phyloP scores from a whole-genome alignment of 2,329 filamentous ascomycete species.

The Amesomyces nigricolor region DNA sequence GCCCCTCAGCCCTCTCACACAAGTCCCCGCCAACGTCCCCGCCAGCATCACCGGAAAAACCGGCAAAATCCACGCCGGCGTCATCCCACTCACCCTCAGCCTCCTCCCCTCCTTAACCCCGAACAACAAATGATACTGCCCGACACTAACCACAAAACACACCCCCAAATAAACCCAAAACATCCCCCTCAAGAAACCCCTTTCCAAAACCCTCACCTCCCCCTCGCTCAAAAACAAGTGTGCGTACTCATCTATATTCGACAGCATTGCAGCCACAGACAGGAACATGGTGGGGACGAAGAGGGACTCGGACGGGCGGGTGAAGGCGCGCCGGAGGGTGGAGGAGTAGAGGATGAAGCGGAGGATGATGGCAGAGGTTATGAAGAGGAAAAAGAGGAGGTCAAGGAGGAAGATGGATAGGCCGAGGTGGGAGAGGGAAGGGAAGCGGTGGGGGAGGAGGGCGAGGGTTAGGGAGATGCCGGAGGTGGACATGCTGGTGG shows the following conservation, averaged over 20 bases:
- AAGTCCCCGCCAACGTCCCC: slow-evolving; percentile 53
- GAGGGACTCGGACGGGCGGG: slow-evolving; percentile 47
- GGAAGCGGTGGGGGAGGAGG: slow-evolving; percentile 35
- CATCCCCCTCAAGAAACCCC: slow-evolving; percentile 43
- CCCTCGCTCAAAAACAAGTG: slow-evolving; percentile 35
- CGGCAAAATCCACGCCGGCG: slow-evolving; percentile 57
- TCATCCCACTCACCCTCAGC: slow-evolving; percentile 46
- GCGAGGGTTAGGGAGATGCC: slow-evolving; percentile 29
- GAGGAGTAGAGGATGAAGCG: slow-evolving; percentile 42
- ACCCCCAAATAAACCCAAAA: slow-evolving; percentile 58
- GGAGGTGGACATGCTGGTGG: slow-evolving; percentile 28
- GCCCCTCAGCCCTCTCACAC: slow-evolving; percentile 44
- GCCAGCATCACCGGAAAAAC: slow-evolving; percentile 60
- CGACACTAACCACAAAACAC: slow-evolving; percentile 48
- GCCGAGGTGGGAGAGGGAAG: slow-evolving; percentile 45
- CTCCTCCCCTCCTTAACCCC: slow-evolving; percentile 40
- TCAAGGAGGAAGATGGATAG: slow-evolving; percentile 47
- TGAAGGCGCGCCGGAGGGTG: slow-evolving; percentile 40
- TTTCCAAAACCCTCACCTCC: slow-evolving; percentile 40
- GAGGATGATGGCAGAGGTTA: slow-evolving; percentile 32
- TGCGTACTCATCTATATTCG: slow-evolving; percentile 46
- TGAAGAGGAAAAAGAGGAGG: slow-evolving; percentile 40
- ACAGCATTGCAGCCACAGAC: slow-evolving; percentile 54
- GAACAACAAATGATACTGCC: slow-evolving; percentile 56
- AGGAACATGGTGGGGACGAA: slow-evolving; percentile 60